A percentile compares a stretch with the other conserved stretches of the same genome.
Evolutionary conservation across 768 basidiomycete species (phyloP).

Genomic region (Lactifluus subvellereus): DNA sequence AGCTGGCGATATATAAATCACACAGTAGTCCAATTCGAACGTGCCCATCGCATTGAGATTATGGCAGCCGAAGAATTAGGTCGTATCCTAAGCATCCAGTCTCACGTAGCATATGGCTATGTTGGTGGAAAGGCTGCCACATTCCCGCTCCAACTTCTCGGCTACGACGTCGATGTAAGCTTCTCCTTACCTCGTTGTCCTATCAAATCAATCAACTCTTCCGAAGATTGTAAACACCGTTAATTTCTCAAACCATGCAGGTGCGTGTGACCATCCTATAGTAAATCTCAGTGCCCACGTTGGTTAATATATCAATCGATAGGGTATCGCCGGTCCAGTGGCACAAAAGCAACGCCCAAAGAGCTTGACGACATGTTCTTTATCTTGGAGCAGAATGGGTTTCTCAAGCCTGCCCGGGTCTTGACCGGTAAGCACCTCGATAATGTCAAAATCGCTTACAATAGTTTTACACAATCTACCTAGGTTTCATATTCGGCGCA

Average conservation of each 20-base stretch:
- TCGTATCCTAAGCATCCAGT: slow-evolving; percentile 84
- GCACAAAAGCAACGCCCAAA: slow-evolving; percentile 67
- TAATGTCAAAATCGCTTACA: neutral
- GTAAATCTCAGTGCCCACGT: neutral
- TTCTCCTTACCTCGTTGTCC: slow-evolving; percentile 11
- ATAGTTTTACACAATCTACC: neutral
- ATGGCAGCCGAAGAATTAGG: slow-evolving; percentile 28
- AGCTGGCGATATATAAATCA: neutral
- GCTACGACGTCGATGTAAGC: slow-evolving; percentile 91
- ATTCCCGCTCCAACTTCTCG: slow-evolving; percentile 77
- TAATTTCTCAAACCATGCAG: slow-evolving; percentile 92
- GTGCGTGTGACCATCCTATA: slow-evolving; percentile 35
- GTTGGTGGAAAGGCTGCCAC: slow-evolving; percentile 82
- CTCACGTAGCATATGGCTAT: slow-evolving; percentile 90
- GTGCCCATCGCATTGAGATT: too few relatives aligned
- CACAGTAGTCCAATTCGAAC: neutral
- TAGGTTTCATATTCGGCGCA: slow-evolving; percentile 86
- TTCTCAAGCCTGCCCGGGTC: slow-evolving; percentile 65
- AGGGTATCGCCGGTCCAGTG: slow-evolving; percentile 84
- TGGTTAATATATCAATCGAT: neutral
- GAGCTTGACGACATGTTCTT: slow-evolving; percentile 76
- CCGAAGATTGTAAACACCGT: slow-evolving; percentile 81
- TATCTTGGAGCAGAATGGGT: slow-evolving; percentile 65
- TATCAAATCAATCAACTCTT: neutral
- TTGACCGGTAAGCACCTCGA: slow-evolving; percentile 57